Evolutionary conservation across 257 asterid genomes (phyloP).

Genomic region (Solanum okadae): DNA sequence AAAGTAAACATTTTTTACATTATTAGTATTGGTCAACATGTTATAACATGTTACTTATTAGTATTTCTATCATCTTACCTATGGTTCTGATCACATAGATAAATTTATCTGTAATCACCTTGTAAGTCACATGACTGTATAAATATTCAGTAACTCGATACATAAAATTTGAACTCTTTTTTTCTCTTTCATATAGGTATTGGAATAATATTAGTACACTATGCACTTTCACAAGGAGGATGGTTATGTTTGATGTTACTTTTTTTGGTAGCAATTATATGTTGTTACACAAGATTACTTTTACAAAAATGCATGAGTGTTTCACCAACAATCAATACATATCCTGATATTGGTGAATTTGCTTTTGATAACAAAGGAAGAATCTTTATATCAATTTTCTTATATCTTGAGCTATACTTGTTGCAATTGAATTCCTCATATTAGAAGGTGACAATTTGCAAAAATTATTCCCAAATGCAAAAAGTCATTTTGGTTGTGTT

Average conservation of each 20-base stretch:
- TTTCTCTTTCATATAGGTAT: slow-evolving; percentile 12
- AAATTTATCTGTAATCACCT: neutral
- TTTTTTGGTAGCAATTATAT: slow-evolving; percentile 14
- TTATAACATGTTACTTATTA: neutral
- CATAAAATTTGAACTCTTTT: neutral
- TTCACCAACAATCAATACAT: slow-evolving; percentile 21
- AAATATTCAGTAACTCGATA: neutral
- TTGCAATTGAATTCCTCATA: slow-evolving; percentile 42
- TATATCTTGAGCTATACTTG: slow-evolving; percentile 38
- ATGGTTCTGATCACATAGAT: neutral
- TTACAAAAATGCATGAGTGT: slow-evolving; percentile 31
- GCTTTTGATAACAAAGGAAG: slow-evolving; percentile 43
- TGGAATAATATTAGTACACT: slow-evolving; percentile 40
- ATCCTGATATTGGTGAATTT: slow-evolving; percentile 40
- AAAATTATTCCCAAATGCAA: too few species aligned
- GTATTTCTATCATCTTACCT: too few species aligned
- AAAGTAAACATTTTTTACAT: too few species aligned
- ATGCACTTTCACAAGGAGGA: slow-evolving; percentile 43
- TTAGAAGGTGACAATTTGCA: neutral
- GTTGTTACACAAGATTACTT: slow-evolving; percentile 43
- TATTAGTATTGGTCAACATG: neutral
- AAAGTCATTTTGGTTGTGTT: too few species aligned
- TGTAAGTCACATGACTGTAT: neutral
- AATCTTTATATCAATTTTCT: slow-evolving; percentile 13
- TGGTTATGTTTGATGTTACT: slow-evolving; percentile 30